Evolutionary conservation across 805 yeast species (phyloP), one percentile per base, ranked within the genome.

Genomic region (Maudiozyma barnettii): DNA sequence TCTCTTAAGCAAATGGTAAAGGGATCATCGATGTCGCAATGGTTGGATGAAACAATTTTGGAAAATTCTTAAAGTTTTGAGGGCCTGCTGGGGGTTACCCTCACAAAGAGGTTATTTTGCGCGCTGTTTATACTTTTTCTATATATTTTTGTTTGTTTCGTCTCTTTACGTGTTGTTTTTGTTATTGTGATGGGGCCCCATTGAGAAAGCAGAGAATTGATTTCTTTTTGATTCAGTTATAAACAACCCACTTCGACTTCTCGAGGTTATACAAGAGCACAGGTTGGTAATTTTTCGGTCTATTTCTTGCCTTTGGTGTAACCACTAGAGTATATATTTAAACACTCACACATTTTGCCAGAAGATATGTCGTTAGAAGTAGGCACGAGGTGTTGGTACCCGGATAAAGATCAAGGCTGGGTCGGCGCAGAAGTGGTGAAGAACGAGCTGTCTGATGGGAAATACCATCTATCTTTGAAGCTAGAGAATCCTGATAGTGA

Each of bases 371-470:
- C 72, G 30, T 74, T 66, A 56, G 81, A 77, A 55, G 71, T 73
- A 33, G 82, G 81, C 55, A 76, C 81, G 60, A 82, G 86, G 56
- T 82, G 89, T 64, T 83, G 90, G 90, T 76, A 78, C 57, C 88
- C 86, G 9, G 84, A 81, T 60, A 81, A 77, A 44, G 71, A 71
- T 41, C 70, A 74, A 50, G 90, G 90, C 14, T 83, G 89, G 87
- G 66, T 81, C 9, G 89, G 88, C 23, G 82, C 78, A 39, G 80
- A 78, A 46, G 81, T 83, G 43, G 69, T 72, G 14, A 72, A 71
- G 46, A 70, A 71, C 47, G 66, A 70, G 14, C 43, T 52, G 8
- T 62, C 68, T 5, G 66, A 65, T 29, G 72, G 69, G 44, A 78
- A 75, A 50, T 73, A 74, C 54, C 66, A 66, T 37, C 58, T 82